Evolutionary conservation across 768 basidiomycete genomes (phyloP), one percentile per base, ranked within the genome.

Genomic region (Amanita inopinata): DNA sequence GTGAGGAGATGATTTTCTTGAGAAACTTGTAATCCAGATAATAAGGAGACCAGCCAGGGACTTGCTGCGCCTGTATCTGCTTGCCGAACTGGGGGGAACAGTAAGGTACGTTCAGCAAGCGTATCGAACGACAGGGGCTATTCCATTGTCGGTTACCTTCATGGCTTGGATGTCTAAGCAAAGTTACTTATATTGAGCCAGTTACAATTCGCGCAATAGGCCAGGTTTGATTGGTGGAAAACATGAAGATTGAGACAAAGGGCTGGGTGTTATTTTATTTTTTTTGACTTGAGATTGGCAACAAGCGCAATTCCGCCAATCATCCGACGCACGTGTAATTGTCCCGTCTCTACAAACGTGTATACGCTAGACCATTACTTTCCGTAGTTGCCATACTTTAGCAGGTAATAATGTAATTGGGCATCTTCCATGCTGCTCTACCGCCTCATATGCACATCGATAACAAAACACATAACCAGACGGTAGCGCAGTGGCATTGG

Each of bases 11-110:
- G 55, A 98, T 97, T 74, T 98, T 91, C 68, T 96, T 96, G 59
- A 96, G 73, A 54, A 84, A 85, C 70, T 99, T 99, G 76, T 99
- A 99, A 66, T 98, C 93, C 46, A 97, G 78, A 65, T 98, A 98
- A 68, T 88, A 89, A 32, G 70, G 60, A 20, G 88, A 89, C 94
- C 94, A 99, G 66, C 93, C 94, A 39, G 94, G 92, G 42, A 97
- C 81, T 68, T 96, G 91, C 60, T 94, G 86, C 22, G 85, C 79
- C 62, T 91, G 92, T 49, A 99, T 91, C 48, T 90, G 85, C 70
- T 99, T 99, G 54, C 96, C 96, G 62, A 99, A 99, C 93, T 98
- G 57, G n/a, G 33, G 31, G 36, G 35, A 22, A n/a, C 27, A 28
- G 27, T 28, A n/a, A 28, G 33, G 15, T 25, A 19, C 28, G 43